phyloP scores from a whole-genome alignment of 2,329 filamentous ascomycete genomes.

The Pestalotiopsis sp. region DNA sequence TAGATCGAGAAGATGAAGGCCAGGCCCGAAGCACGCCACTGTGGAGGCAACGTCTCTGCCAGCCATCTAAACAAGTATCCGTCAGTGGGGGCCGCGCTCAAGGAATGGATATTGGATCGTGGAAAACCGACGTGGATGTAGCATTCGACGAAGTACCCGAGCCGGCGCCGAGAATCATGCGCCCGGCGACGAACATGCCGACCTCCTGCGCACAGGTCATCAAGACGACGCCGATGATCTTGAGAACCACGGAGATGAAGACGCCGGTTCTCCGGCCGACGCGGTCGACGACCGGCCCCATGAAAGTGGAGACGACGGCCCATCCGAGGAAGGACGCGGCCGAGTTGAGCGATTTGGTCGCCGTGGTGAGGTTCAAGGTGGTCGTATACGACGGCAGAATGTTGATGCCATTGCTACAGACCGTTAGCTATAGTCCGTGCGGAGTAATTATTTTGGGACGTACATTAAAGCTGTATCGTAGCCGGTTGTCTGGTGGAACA shows the following conservation, averaged over 20 bases:
- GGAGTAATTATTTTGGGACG: too few relatives aligned
- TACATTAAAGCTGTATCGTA: too few relatives aligned
- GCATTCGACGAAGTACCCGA: constrained; percentile 14
- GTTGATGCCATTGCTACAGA: constrained; percentile 25
- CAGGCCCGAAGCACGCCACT: constrained; percentile 12
- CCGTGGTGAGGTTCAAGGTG: constrained; percentile 35
- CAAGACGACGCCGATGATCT: constrained; percentile 24
- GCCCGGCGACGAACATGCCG: constrained; percentile 28
- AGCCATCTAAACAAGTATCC: background rate
- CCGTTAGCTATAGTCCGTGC: too few relatives aligned
- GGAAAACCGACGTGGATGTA: background rate
- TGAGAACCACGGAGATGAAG: constrained; percentile 18
- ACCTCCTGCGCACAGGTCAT: constrained; percentile 24
- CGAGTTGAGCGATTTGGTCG: constrained; percentile 34
- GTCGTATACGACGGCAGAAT: constrained; percentile 33
- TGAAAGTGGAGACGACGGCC: constrained; percentile 20
- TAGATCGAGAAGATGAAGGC: constrained; percentile 20
- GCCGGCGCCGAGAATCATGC: constrained; percentile 27
- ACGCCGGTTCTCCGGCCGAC: constrained; percentile 27
- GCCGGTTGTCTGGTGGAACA: too few relatives aligned
- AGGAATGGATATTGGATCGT: too few relatives aligned
- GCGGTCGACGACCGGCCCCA: constrained; percentile 25
- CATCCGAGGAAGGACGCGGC: constrained; percentile 27
- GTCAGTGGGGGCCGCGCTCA: too few relatives aligned
- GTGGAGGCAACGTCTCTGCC: constrained; percentile 2